Evolutionary conservation across 108 stramenopile genomes (phyloP).

Genomic region (Cyclotella baltica): DNA sequence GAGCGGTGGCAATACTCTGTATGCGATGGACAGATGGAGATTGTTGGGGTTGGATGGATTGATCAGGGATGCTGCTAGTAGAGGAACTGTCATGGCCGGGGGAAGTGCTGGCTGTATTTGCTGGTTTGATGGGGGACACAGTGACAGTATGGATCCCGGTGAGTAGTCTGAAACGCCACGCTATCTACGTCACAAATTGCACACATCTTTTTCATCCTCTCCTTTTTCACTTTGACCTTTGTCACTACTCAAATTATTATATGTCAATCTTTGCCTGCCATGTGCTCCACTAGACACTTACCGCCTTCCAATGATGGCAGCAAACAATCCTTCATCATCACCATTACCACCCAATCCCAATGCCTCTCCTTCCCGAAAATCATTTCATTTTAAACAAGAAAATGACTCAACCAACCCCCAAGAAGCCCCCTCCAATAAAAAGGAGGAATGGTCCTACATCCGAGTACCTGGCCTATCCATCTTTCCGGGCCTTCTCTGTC

Average conservation of each 20-base stretch:
- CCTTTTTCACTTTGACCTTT: background rate
- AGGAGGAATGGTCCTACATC: slow-evolving; percentile 68
- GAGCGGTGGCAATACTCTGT: slow-evolving; percentile 87
- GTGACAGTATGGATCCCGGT: slow-evolving; percentile 65
- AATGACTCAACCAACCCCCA: slow-evolving; percentile 1
- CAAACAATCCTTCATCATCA: no score
- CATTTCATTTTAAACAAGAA: no score
- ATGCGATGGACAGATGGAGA: slow-evolving; percentile 84
- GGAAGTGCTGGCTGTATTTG: slow-evolving; percentile 88
- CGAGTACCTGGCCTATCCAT: slow-evolving; percentile 67
- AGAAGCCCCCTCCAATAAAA: background rate
- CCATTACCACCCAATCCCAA: no score
- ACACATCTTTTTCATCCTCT: background rate
- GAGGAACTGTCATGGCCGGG: slow-evolving; percentile 69
- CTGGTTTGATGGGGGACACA: slow-evolving; percentile 88
- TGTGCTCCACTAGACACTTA: no score
- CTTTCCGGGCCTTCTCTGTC: slow-evolving; percentile 68
- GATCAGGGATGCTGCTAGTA: slow-evolving; percentile 51
- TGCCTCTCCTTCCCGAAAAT: no score
- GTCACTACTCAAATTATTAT: background rate
- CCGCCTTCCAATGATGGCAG: slow-evolving; percentile 35
- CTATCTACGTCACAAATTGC: background rate
- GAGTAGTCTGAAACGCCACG: no score
- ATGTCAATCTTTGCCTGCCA: no score
- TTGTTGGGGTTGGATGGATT: slow-evolving; percentile 61